Conservation (phyloP, 2,329 filamentous ascomycete species). For the Epichloe gansuensis region DNA sequence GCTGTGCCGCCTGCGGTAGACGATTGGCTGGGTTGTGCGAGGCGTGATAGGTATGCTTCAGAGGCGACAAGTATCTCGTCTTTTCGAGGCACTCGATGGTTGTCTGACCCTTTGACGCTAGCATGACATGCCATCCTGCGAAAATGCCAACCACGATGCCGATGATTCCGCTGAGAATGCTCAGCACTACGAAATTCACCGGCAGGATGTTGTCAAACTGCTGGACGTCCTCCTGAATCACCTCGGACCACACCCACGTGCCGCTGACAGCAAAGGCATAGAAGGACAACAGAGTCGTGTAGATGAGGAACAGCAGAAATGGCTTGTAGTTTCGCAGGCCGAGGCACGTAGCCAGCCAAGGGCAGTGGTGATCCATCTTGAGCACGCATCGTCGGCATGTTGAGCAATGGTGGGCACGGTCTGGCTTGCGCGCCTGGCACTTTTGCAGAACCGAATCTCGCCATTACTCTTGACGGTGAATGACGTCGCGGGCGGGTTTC, state of each 20-base stretch:
- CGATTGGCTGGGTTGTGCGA: slow-evolving; percentile 40
- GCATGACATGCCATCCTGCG: slow-evolving; percentile 79
- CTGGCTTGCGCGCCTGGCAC: slow-evolving; percentile 86
- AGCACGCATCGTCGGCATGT: slow-evolving; percentile 88
- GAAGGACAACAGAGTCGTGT: slow-evolving; percentile 78
- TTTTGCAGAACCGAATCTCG: slow-evolving; percentile 91
- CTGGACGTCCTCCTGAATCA: slow-evolving; percentile 55
- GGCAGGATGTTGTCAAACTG: slow-evolving; percentile 70
- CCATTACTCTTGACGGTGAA: slow-evolving; percentile 91
- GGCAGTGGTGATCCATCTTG: slow-evolving; percentile 99
- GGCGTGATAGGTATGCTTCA: slow-evolving; percentile 58
- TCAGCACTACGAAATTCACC: slow-evolving; percentile 81
- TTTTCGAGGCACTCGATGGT: slow-evolving; percentile 96
- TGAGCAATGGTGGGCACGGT: slow-evolving; percentile 93
- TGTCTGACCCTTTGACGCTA: slow-evolving; percentile 70
- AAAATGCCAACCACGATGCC: slow-evolving; percentile 81
- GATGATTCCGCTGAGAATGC: slow-evolving; percentile 81
- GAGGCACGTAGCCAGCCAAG: slow-evolving; percentile 93
- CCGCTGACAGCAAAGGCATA: slow-evolving; percentile 66
- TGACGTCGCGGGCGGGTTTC: slow-evolving; percentile 47
- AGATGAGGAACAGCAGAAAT: slow-evolving; percentile 84
- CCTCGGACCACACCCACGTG: slow-evolving; percentile 75
- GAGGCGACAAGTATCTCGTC: slow-evolving; percentile 78
- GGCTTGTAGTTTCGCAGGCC: slow-evolving; percentile 92
- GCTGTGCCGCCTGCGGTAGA: slow-evolving; percentile 47